Evolutionary conservation across 192 early-diverging fungal species (phyloP), one percentile per base, ranked within the genome.

Genomic region (Podila verticillata): DNA sequence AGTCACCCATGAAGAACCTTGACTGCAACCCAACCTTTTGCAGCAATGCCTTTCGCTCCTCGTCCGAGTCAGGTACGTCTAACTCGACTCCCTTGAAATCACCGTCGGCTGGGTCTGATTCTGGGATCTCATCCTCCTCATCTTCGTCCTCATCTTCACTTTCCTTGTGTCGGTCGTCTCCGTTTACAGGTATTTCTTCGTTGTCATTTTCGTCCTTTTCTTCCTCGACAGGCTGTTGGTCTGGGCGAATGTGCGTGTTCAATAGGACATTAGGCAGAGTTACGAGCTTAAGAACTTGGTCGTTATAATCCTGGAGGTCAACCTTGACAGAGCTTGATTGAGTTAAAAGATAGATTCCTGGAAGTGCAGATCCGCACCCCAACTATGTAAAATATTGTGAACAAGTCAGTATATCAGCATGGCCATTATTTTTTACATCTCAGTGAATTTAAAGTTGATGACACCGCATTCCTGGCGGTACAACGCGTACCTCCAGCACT

Each of bases 301-400:
- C 88, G 82, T 99, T 99, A 79, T 98, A 98, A 77, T 98, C 96
- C 70, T 98, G 97, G 73, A 99, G 87, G 82, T 95, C 91, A 0
- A 98, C 92, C 34, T 75, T 54, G 29, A 81, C 67, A 30, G 67
- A 49, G 61, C 82, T 34, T 48, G 82, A 15, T 87, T 83, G 19
- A 67, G 83, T 74, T 48, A 99, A 85, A 17, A 94, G 70, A 72
- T 92, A 94, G 13, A 98, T 85, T 57, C 95, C 92, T 15, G 96
- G 97, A 24, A 97, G 83, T 20, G 88, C 92, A 1, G 95, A 94
- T 29, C 96, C 97, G 74, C 96, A 97, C 12, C 97, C 97, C 64
- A 97, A 82, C 89, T 98, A 84, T 6, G 5, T 8, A 34, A 31
- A 3, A 7, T 9, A 54, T 35, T 17, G n/a, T 17, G 20, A 5